These are phyloP conservation scores for Osmanthus fragrans DNA, from an alignment of 257 asterid species.

Conservation along the genomic window DNA sequence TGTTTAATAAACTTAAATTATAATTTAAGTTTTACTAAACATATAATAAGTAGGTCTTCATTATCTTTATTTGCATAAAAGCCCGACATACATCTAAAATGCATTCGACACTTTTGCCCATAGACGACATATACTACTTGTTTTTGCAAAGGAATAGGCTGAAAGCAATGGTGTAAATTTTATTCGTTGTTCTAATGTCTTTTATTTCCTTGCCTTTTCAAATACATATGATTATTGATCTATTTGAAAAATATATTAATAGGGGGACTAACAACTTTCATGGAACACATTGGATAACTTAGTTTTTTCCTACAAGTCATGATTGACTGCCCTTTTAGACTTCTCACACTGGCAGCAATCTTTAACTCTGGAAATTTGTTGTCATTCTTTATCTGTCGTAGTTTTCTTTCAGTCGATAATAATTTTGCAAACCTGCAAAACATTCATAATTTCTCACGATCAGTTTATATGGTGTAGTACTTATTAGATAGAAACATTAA, in stretches of 20 bases:
- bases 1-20: no score
- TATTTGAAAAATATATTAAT: conserved; percentile 6
- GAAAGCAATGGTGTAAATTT: no score
- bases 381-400: conserved; percentile 21
- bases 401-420: conserved; percentile 40
- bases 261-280: not conserved
- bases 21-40: no score
- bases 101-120: no score
- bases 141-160: no score
- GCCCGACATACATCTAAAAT: no score
- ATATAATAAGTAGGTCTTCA: no score
- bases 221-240: not conserved
- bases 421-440: conserved; percentile 37
- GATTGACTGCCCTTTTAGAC: conserved; percentile 12
- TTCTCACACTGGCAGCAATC: not conserved
- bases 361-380: not conserved
- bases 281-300: not conserved
- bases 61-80: no score
- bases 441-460: not conserved
- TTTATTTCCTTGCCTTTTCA: no score
- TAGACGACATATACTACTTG: no score
- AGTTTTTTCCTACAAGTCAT: not conserved
- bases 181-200: no score
- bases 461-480: not conserved
- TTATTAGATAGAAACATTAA: not conserved